Percentiles rank a stretch among this genome's conserved stretches.
Conservation (phyloP, 139 green algal species). For the Yamagishiella unicocca region DNA sequence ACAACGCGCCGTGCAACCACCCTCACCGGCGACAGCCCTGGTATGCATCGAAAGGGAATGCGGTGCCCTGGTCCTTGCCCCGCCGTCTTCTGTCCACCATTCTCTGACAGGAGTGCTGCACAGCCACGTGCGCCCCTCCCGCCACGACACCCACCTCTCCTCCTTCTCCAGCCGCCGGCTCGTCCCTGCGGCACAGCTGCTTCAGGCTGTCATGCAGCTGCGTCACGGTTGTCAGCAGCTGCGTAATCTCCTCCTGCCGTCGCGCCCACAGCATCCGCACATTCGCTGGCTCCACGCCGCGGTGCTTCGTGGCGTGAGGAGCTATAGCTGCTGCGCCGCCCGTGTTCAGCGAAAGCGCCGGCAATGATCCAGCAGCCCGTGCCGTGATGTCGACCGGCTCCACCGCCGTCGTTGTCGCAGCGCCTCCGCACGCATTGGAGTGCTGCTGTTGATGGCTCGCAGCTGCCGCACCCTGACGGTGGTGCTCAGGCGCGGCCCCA, state of each 20-base stretch:
- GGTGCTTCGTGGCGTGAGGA: conserved; percentile 9
- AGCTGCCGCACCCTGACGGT: no score
- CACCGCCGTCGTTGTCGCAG: background rate
- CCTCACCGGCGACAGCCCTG: no score
- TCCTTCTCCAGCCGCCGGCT: conserved; percentile 5
- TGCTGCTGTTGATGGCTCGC: background rate
- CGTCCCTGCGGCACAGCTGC: conserved; percentile 41
- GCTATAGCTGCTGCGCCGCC: no score
- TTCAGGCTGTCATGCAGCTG: conserved; percentile 48
- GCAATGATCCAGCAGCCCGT: no score
- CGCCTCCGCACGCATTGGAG: background rate
- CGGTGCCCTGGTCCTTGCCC: no score
- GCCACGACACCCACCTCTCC: background rate
- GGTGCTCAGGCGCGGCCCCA: background rate
- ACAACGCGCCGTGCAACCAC: no score
- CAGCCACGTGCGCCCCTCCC: no score
- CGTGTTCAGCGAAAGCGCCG: no score
- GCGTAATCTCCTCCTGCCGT: conserved; percentile 44
- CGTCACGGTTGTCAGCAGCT: conserved; percentile 51
- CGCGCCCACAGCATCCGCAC: conserved; percentile 26
- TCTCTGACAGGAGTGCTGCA: no score
- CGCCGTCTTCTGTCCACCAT: no score
- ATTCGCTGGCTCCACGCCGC: background rate
- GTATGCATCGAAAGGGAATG: no score
- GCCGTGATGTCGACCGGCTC: background rate